A percentile compares a stretch with the other conserved stretches of the same genome.
Evolutionary conservation across 306 rosid species (phyloP).

Genomic region (Glycine tomentella): DNA sequence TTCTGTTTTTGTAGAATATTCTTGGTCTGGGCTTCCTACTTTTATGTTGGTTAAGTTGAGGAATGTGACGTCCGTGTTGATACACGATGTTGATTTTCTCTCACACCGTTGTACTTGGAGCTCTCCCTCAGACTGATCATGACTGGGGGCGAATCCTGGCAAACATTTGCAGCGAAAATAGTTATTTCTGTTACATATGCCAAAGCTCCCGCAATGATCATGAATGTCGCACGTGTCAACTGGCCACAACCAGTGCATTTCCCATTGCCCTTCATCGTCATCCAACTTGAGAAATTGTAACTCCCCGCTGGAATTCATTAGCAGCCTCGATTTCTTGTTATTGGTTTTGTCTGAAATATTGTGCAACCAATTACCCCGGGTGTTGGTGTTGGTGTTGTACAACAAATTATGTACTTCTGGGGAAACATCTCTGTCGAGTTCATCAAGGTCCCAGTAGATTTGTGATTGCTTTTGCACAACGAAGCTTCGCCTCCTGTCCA

Average conservation of each 20-base stretch:
- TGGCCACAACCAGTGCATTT: background rate
- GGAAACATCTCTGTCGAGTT: background rate
- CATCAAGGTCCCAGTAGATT: constrained; percentile 28
- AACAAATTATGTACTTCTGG: background rate
- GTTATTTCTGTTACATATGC: constrained; percentile 40
- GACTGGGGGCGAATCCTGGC: constrained; percentile 50
- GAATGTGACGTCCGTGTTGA: background rate
- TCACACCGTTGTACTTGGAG: constrained; percentile 37
- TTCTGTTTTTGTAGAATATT: background rate
- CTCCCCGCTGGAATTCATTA: constrained; percentile 41
- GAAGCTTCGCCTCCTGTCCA: background rate
- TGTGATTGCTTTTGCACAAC: background rate
- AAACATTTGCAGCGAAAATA: constrained; percentile 51
- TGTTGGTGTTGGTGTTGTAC: background rate
- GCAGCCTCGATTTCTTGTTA: constrained; percentile 26
- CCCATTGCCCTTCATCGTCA: background rate
- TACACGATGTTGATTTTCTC: background rate
- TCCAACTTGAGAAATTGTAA: background rate
- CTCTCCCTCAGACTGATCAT: no score
- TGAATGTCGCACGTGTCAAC: constrained; percentile 1
- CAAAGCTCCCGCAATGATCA: constrained; percentile 51
- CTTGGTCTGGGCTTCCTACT: background rate
- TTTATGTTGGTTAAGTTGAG: constrained; percentile 38
- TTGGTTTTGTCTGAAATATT: no score
- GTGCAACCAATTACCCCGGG: no score